A percentile compares a stretch with the other conserved stretches of the same genome.
Evolutionary conservation across 2,329 filamentous ascomycete genomes (phyloP).

Genomic region (Ophiostoma novo-ulmi): DNA sequence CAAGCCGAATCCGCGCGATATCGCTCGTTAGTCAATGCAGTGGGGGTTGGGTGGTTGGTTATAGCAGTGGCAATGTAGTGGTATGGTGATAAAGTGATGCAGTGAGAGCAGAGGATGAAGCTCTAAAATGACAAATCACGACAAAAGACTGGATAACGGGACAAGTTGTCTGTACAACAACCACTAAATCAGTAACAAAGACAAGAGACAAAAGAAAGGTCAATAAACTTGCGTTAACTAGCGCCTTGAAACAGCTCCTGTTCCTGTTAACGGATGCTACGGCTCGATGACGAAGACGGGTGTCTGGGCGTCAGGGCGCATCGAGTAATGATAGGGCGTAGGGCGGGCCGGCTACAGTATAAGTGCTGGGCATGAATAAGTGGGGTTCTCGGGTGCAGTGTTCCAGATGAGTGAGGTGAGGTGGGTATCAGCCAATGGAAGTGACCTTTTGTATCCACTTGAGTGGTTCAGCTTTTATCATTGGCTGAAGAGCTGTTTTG

Average conservation of each 20-base stretch:
- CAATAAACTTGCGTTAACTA: neutral
- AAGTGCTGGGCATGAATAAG: neutral
- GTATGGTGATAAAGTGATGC: neutral
- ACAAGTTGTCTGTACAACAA: neutral
- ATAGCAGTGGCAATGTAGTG: neutral
- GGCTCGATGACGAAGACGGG: neutral
- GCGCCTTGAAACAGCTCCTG: conserved; percentile 6
- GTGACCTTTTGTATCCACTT: neutral
- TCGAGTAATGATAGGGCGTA: neutral
- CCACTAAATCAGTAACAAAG: neutral
- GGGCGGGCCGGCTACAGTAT: neutral
- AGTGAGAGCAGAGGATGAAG: neutral
- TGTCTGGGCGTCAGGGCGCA: conserved; percentile 4
- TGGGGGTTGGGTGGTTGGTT: neutral
- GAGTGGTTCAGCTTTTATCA: neutral
- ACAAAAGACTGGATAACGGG: neutral
- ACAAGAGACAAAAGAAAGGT: neutral
- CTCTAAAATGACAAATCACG: neutral
- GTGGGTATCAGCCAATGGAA: neutral
- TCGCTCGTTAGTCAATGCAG: neutral
- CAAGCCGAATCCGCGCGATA: neutral
- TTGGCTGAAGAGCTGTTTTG: neutral
- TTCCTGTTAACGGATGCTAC: neutral
- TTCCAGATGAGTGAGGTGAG: neutral
- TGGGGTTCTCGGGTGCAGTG: neutral